Evolutionary conservation across 2,329 filamentous ascomycete genomes (phyloP).

Genomic region (Didymella pomorum): DNA sequence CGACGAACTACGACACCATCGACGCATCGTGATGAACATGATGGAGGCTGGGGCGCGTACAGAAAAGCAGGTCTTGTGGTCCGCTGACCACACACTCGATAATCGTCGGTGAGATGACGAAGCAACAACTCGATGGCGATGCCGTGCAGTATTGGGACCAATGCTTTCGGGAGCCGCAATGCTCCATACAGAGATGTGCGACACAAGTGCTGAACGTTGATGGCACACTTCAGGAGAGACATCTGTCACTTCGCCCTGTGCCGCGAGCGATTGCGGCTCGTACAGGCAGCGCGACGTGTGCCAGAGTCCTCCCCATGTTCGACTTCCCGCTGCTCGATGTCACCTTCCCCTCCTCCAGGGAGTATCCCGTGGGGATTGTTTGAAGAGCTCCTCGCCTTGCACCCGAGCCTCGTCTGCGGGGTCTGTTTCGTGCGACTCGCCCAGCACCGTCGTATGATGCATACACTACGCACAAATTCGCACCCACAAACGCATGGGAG

Average conservation of each 20-base stretch:
- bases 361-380: background rate
- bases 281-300: slow-evolving; percentile 1
- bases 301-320: background rate
- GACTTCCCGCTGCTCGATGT: slow-evolving; percentile 1
- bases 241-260: background rate
- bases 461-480: background rate
- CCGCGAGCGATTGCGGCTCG: background rate
- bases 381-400: slow-evolving; percentile 7
- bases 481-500: background rate
- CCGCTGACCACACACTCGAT: slow-evolving; percentile 5
- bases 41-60: slow-evolving; percentile 20
- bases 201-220: slow-evolving; percentile 5
- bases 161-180: slow-evolving; percentile 8
- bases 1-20: slow-evolving; percentile 11
- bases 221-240: slow-evolving; percentile 2
- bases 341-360: slow-evolving; percentile 5
- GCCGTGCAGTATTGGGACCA: slow-evolving; percentile 13
- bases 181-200: slow-evolving; percentile 1
- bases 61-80: slow-evolving; percentile 6
- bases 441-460: slow-evolving; percentile 2
- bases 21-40: slow-evolving; percentile 6
- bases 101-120: slow-evolving; percentile 6
- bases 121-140: slow-evolving; percentile 10
- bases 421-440: slow-evolving; percentile 8
- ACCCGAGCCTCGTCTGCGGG: slow-evolving; percentile 3